Percentiles rank a stretch among this genome's conserved stretches.
phyloP scores from a whole-genome alignment of 176 grass and related monocot genomes.

The Paspalum vaginatum region DNA sequence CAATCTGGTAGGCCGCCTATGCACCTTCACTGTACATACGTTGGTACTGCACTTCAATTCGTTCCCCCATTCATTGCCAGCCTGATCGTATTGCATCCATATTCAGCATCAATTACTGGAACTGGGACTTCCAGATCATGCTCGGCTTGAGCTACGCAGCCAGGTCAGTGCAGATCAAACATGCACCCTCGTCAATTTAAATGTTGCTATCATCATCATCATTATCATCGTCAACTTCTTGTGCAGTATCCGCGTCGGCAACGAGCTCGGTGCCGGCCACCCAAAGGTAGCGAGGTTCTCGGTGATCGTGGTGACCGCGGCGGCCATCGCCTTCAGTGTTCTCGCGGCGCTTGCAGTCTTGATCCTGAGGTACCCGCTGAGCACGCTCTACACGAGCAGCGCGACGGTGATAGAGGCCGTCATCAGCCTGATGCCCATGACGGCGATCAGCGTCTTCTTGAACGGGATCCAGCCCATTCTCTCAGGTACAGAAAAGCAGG shows the following conservation, averaged over 20 bases:
- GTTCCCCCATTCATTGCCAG: no score
- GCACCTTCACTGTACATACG: no score
- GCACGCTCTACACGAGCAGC: constrained; percentile 72
- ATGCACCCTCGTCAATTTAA: not conserved
- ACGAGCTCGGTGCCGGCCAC: constrained; percentile 77
- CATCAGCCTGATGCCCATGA: constrained; percentile 54
- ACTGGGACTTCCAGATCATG: constrained; percentile 93
- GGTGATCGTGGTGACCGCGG: constrained; percentile 59
- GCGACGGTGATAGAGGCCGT: constrained; percentile 54
- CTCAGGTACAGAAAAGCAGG: constrained; percentile 59
- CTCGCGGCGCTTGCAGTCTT: constrained; percentile 61
- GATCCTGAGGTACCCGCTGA: constrained; percentile 62
- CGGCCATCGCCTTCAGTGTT: constrained; percentile 62
- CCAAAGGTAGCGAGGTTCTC: constrained; percentile 67
- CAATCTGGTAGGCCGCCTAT: constrained; percentile 56
- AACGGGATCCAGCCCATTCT: constrained; percentile 91
- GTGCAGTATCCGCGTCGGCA: constrained; percentile 67
- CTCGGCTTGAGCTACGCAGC: constrained; percentile 75
- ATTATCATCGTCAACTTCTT: not conserved
- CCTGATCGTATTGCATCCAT: no score
- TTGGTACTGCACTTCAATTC: no score
- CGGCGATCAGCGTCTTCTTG: constrained; percentile 83
- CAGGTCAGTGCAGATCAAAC: constrained; percentile 44
- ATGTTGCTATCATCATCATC: no score
- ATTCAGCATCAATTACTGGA: constrained; percentile 84